Conservation (phyloP, 2,329 filamentous ascomycete species). For the Fusarium concolor region DNA sequence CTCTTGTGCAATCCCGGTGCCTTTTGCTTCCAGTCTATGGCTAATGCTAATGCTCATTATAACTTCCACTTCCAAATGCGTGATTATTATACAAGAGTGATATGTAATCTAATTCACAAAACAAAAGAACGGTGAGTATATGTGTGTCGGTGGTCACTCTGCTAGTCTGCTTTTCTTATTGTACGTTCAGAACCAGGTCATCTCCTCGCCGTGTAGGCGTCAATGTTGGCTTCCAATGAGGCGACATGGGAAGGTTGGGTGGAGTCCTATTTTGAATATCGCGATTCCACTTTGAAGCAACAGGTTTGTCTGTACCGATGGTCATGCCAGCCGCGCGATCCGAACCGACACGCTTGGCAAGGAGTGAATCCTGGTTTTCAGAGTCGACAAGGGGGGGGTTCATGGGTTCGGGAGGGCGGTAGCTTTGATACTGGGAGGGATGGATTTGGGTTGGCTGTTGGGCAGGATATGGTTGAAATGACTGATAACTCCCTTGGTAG, state of each 20-base stretch:
- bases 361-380: conserved; percentile 55
- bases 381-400: conserved; percentile 34
- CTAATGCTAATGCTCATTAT: conserved; percentile 41
- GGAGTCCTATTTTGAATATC: conserved; percentile 23
- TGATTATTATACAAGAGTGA: conserved; percentile 41
- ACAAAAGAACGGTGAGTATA: conserved; percentile 10
- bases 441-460: conserved; percentile 32
- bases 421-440: conserved; percentile 32
- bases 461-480: conserved; percentile 21
- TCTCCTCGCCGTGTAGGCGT: conserved; percentile 75
- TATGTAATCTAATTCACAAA: conserved; percentile 21
- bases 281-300: conserved; percentile 31
- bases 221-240: conserved; percentile 64
- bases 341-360: conserved; percentile 64
- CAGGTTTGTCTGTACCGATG: conserved; percentile 43
- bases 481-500: conserved; percentile 20
- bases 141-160: conserved; percentile 17
- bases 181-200: conserved; percentile 70
- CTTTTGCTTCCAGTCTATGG: conserved; percentile 37
- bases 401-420: conserved; percentile 20
- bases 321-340: conserved; percentile 62
- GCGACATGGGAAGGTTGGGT: conserved; percentile 33
- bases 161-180: conserved; percentile 47
- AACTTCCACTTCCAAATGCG: conserved; percentile 27
- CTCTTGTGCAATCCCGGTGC: conserved; percentile 11